These are phyloP conservation scores for Tuber melanosporum DNA, from an alignment of 495 filamentous ascomycete species.

Conservation along the genomic window DNA sequence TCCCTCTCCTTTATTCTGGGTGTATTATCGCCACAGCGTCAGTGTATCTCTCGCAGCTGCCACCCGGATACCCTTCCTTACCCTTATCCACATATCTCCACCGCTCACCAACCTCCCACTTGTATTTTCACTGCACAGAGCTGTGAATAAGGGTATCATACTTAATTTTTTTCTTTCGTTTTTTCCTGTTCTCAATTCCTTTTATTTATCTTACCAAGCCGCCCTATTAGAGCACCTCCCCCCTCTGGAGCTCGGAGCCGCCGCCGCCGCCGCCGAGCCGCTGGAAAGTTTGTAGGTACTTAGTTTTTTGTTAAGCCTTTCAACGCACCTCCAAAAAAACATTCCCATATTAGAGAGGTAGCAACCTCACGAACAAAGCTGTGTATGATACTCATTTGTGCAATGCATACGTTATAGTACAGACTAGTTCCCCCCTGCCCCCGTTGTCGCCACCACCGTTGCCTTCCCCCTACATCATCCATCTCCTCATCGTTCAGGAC, in stretches of 20 bases:
- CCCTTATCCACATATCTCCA: not conserved
- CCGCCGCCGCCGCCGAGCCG: not conserved
- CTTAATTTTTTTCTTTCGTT: not conserved
- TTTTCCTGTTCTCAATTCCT: not conserved
- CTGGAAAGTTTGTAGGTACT: constrained; percentile 4
- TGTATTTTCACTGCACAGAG: not conserved
- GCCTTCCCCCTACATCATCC: not conserved
- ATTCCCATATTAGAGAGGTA: not conserved
- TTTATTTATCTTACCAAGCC: not conserved
- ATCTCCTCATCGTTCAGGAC: constrained; percentile 1
- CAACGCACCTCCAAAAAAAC: not conserved
- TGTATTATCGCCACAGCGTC: not conserved
- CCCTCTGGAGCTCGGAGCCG: not conserved
- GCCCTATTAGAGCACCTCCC: not conserved
- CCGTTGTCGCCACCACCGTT: constrained; percentile 1
- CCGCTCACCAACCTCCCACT: not conserved
- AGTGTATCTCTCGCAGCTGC: constrained; percentile 10
- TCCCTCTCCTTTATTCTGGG: constrained; percentile 18
- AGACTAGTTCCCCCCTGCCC: not conserved
- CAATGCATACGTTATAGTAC: not conserved
- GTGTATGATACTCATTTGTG: constrained; percentile 2
- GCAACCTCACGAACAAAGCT: constrained; percentile 1
- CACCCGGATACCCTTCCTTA: constrained; percentile 6
- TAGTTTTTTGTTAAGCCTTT: constrained; percentile 1
- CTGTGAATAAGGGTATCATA: not conserved